Conservation (phyloP, 805 yeast species). For the Ogataea neopini region DNA sequence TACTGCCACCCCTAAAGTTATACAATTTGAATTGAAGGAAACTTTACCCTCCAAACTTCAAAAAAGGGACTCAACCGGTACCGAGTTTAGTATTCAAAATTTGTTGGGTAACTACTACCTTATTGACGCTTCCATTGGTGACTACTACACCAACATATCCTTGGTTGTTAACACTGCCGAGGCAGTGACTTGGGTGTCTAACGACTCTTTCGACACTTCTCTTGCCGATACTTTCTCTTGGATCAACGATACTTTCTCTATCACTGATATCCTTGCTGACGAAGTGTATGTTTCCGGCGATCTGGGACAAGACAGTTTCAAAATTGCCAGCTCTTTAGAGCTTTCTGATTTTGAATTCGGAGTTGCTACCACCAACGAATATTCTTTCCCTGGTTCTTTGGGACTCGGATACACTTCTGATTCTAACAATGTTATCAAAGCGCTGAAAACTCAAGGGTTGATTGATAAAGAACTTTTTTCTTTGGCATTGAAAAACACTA, state of each 20-base stretch:
- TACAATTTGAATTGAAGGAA: slow-evolving; percentile 2
- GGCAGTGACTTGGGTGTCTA: slow-evolving; percentile 33
- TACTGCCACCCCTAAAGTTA: background rate
- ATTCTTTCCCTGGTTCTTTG: slow-evolving; percentile 18
- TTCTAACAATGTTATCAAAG: slow-evolving; percentile 27
- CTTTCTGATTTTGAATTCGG: slow-evolving; percentile 23
- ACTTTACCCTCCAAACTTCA: background rate
- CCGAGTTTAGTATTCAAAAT: slow-evolving; percentile 19
- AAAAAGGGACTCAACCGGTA: slow-evolving; percentile 20
- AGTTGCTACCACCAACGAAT: slow-evolving; percentile 19
- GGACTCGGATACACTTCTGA: slow-evolving; percentile 23
- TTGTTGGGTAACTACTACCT: slow-evolving; percentile 21
- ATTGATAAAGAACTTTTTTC: slow-evolving; percentile 32
- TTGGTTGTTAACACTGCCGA: slow-evolving; percentile 35
- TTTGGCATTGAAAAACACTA: slow-evolving; percentile 28
- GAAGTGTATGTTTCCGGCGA: slow-evolving; percentile 20
- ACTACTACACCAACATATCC: slow-evolving; percentile 25
- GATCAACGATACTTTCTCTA: slow-evolving; percentile 12
- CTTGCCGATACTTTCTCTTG: slow-evolving; percentile 15
- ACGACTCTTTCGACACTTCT: slow-evolving; percentile 11
- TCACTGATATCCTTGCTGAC: slow-evolving; percentile 14
- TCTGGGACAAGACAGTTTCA: slow-evolving; percentile 22
- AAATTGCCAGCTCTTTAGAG: slow-evolving; percentile 12
- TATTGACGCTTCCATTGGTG: slow-evolving; percentile 29
- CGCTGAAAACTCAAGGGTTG: slow-evolving; percentile 29